A percentile compares a stretch with the other conserved stretches of the same genome.
Evolutionary conservation across 768 basidiomycete species (phyloP).

Genomic region (Pleurotus giganteus): DNA sequence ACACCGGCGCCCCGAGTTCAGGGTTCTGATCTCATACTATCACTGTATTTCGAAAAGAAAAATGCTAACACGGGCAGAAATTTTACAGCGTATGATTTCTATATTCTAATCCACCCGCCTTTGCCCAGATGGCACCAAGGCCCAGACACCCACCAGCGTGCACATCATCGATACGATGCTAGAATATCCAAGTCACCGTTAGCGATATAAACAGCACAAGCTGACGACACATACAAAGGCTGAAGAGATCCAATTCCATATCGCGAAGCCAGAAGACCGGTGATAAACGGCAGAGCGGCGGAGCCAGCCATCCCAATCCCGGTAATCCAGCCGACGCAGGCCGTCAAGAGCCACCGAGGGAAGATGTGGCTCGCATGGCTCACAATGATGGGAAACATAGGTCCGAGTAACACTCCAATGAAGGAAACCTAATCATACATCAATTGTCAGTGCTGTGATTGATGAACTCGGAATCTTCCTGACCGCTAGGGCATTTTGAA

Average conservation of each 20-base stretch:
- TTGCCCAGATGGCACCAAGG: constrained; percentile 19
- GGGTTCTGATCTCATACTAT: neutral
- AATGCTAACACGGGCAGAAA: neutral
- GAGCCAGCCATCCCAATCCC: constrained; percentile 51
- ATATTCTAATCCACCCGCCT: constrained; percentile 14
- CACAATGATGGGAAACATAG: constrained; percentile 48
- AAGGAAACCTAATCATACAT: constrained; percentile 31
- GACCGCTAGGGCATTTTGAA: constrained; percentile 49
- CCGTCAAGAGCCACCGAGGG: constrained; percentile 32
- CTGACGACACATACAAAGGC: constrained; percentile 38
- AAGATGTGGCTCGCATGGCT: constrained; percentile 32
- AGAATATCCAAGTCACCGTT: neutral
- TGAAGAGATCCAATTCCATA: constrained; percentile 45
- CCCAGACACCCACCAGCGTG: constrained; percentile 21
- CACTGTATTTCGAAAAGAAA: constrained; percentile 8
- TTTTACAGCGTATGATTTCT: neutral
- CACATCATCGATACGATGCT: constrained; percentile 23
- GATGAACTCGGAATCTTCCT: constrained; percentile 10
- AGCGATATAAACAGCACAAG: neutral
- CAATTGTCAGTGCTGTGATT: neutral
- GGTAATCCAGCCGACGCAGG: constrained; percentile 49
- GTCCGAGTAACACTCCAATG: constrained; percentile 51
- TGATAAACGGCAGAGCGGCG: constrained; percentile 42
- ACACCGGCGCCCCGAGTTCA: neutral
- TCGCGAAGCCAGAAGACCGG: constrained; percentile 38